A percentile compares a stretch with the other conserved stretches of the same genome.
Conservation (phyloP, 2,329 filamentous ascomycete genomes). For the Diaporthe amygdali region DNA sequence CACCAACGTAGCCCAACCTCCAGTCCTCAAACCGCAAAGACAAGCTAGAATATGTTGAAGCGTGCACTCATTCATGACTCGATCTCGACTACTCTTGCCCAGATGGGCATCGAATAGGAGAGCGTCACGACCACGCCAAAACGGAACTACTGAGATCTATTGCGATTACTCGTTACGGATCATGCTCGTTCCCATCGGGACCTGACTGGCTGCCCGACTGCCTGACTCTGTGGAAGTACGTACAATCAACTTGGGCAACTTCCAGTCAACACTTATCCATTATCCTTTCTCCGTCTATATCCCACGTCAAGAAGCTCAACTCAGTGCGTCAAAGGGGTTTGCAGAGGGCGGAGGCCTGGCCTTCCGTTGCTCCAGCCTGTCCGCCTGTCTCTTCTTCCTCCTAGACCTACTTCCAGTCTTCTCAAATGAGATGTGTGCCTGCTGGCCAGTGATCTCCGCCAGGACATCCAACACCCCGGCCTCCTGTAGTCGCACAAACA, state of each 20-base stretch:
- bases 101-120: background rate
- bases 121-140: background rate
- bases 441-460: background rate
- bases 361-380: background rate
- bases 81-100: background rate
- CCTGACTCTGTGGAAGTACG: background rate
- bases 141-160: too few relatives aligned
- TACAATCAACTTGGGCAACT: background rate
- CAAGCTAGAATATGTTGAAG: background rate
- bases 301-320: background rate
- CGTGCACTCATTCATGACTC: background rate
- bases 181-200: too few relatives aligned
- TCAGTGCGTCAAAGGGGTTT: conserved; percentile 21
- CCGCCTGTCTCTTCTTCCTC: background rate
- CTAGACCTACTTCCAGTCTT: background rate
- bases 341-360: background rate
- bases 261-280: too few relatives aligned
- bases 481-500: conserved; percentile 5
- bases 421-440: background rate
- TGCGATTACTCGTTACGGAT: background rate
- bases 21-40: background rate
- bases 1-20: background rate
- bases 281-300: background rate
- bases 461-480: background rate
- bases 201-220: background rate